Conservation (phyloP, 2,329 filamentous ascomycete species). For the Neodidymelliopsis sp. region DNA sequence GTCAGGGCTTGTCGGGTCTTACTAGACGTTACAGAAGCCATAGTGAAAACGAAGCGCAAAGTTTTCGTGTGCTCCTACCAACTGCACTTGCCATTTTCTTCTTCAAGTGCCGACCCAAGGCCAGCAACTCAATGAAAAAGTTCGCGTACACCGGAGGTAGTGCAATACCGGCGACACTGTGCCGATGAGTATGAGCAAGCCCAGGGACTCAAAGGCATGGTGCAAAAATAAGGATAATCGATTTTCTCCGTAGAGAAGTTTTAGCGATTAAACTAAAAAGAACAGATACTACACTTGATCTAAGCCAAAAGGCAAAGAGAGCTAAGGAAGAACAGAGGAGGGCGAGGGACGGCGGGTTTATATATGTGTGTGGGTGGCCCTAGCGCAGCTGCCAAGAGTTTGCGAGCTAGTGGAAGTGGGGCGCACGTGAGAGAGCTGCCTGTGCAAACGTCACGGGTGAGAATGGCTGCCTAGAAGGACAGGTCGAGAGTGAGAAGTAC, state of each 20-base stretch:
- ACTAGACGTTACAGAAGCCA: too few species aligned
- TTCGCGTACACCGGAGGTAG: slow-evolving; percentile 15
- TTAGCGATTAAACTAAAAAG: slow-evolving; percentile 12
- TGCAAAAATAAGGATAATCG: slow-evolving; percentile 14
- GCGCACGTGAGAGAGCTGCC: neutral
- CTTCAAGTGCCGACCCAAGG: slow-evolving; percentile 1
- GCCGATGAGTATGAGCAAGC: slow-evolving; percentile 19
- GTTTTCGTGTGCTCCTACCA: too few species aligned
- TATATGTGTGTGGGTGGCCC: slow-evolving; percentile 1
- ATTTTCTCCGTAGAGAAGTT: slow-evolving; percentile 3
- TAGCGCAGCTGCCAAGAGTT: slow-evolving; percentile 3
- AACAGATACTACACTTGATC: slow-evolving; percentile 18
- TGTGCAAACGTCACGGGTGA: slow-evolving; percentile 3
- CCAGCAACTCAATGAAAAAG: slow-evolving; percentile 5
- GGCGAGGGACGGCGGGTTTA: slow-evolving; percentile 7
- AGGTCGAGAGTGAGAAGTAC: too few species aligned
- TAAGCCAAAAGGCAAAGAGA: slow-evolving; percentile 22
- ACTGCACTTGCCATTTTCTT: too few species aligned
- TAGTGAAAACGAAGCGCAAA: too few species aligned
- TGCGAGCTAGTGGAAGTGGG: neutral
- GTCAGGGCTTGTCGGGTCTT: too few species aligned
- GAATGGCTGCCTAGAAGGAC: too few species aligned
- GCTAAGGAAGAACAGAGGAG: slow-evolving; percentile 15
- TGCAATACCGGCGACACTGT: slow-evolving; percentile 18
- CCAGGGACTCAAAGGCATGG: slow-evolving; percentile 5